Evolutionary conservation across 2,329 filamentous ascomycete species (phyloP), one percentile per base, ranked within the genome.

Genomic region (Aspergillus sp.): DNA sequence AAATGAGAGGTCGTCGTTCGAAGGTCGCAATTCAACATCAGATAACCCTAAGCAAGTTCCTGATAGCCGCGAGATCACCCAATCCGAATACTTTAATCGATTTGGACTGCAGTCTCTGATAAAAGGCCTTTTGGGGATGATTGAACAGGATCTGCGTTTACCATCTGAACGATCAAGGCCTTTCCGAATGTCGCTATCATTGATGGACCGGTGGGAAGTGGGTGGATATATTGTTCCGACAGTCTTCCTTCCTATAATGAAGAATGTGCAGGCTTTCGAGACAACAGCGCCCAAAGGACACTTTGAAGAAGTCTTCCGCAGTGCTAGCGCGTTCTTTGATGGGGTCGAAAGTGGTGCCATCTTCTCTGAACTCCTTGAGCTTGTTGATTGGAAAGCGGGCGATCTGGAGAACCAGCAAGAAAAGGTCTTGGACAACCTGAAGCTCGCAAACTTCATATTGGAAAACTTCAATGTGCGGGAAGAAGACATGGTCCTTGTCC

Each of bases 131-230:
- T 73, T 94, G 13, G 79, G 81, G 42, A 86, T 95, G 83, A 85
- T 97, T 51, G 77, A 79, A 42, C 71, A 76, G 15, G 69, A 75
- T 38, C 73, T 74, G 39, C 65, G 60, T 4, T 74, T 74, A 47
- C 79, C 86, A 1, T 67, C 78, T 0, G 88, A 94, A 60, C 79
- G 84, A 63, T 88, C 90, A 17, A 83, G 84, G 35, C 91, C 93
- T 0, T 96, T 95, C 63, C 84, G 90, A 48, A 88, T 97, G 53
- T 94, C 90, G 60, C 78, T 97, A 2, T 96, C 94, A 13, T 75
- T 98, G 45, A 97, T 98, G 93, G 93, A 98, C 69, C 84, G 90
- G 49, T 97, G 90, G 90, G 93, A 98, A 65, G 91, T 98, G 55
- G 93, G 93, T 25, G 89, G 89, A 1, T 76, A 91, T 15, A 83